Evolutionary conservation across 768 basidiomycete species (phyloP), one percentile per base, ranked within the genome.

Genomic region (Peribolospora kevripleyi): DNA sequence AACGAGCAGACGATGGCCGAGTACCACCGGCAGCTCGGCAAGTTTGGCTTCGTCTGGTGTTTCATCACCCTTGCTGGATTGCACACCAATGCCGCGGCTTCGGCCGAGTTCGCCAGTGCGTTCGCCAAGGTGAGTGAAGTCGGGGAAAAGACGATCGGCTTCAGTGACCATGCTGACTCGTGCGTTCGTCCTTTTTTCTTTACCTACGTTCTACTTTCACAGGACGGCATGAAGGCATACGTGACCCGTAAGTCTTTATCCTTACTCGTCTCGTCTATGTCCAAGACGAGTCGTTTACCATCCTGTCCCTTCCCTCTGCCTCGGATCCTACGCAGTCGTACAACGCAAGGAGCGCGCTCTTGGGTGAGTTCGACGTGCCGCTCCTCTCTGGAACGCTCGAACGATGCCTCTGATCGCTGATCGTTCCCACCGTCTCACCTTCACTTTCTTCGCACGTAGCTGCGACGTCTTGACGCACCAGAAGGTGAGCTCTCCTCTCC

Each of bases 151-250:
- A 25, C 25, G 25, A 25, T 25, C 25, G 25, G 25, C 25, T 25
- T 25, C 25, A 25, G 25, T 25, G 25, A 25, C 25, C 25, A 25
- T 25, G 25, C 25, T 25, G 25, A 25, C 25, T 25, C 25, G 25
- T 25, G 25, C 25, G 25, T 25, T 25, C 25, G 25, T 25, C 25
- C 25, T 25, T 25, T 25, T 39, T 45, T 50, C 11, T 50, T 38
- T 37, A 3, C 3, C 4, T 3, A 1, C 52, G 37, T 3, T 39
- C 25, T 25, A 25, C 58, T 54, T 51, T 81, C 86, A 43, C 81
- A 79, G 68, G 90, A 91, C 59, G 93, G 91, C 46, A 98, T 98
- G 93, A 88, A 95, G 68, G 93, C 93, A 2, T 98, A 97, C 65
- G 90, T 95, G 59, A 85, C 90, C 70, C 25, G 25, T 25, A 25